Evolutionary conservation across 2,329 filamentous ascomycete species (phyloP).

Genomic region (Diaporthe citriasiana): DNA sequence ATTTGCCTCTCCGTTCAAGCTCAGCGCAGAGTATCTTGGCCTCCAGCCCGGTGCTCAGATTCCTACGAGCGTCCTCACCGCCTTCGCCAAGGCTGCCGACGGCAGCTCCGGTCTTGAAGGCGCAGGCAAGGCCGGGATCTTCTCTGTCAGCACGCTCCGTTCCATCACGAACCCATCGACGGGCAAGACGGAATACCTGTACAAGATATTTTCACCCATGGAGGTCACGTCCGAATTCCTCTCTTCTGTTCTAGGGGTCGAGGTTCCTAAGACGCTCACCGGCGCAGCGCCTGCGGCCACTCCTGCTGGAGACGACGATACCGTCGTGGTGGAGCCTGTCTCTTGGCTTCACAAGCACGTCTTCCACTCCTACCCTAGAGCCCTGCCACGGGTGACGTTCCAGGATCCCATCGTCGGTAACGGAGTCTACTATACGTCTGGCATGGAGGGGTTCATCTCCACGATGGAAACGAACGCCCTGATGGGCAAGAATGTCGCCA

Average conservation of each 20-base stretch:
- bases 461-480: slow-evolving; percentile 97
- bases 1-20: slow-evolving; percentile 81
- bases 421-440: slow-evolving; percentile 78
- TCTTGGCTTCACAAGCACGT: slow-evolving; percentile 83
- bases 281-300: slow-evolving; percentile 38
- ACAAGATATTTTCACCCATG: slow-evolving; percentile 75
- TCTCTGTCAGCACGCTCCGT: slow-evolving; percentile 83
- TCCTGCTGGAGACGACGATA: slow-evolving; percentile 47
- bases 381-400: slow-evolving; percentile 88
- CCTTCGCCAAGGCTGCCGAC: slow-evolving; percentile 74
- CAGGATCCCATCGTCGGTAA: slow-evolving; percentile 80
- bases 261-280: slow-evolving; percentile 57
- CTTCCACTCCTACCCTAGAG: slow-evolving; percentile 89
- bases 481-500: slow-evolving; percentile 89
- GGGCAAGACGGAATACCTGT: slow-evolving; percentile 67
- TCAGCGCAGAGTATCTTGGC: slow-evolving; percentile 81
- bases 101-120: slow-evolving; percentile 65
- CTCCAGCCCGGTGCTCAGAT: slow-evolving; percentile 69
- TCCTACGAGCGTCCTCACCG: slow-evolving; percentile 86
- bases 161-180: slow-evolving; percentile 73
- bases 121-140: slow-evolving; percentile 84
- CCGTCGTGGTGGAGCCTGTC: slow-evolving; percentile 63
- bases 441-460: slow-evolving; percentile 93
- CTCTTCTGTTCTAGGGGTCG: slow-evolving; percentile 63
- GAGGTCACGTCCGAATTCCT: slow-evolving; percentile 67